Evolutionary conservation across 2,329 filamentous ascomycete species (phyloP), one percentile per base, ranked within the genome.

Genomic region (Pseudomassariella vexata): DNA sequence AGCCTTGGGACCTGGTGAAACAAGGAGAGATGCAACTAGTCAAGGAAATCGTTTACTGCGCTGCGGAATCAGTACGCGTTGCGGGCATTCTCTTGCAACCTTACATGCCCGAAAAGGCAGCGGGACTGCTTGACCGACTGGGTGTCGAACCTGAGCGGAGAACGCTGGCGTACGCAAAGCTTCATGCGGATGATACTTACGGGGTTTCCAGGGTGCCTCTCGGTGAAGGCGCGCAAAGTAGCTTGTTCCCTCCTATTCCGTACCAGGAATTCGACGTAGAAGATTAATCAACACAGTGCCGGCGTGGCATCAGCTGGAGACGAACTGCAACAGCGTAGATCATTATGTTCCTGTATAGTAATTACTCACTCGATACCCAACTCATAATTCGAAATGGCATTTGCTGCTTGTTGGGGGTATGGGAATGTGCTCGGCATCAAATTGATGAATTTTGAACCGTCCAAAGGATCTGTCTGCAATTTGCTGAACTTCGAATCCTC

Each of bases 51-150:
- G 67, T 98, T 18, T 95, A 76, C 55, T 68, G 82, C 25, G 67
- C 70, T 25, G 74, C 80, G 7, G 92, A 98, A 59, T 74, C 82
- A 5, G 55, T 95, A 28, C 82, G 92, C 22, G 76, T 95, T 16
- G 66, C 70, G 1, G 86, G 81, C 10, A 95, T 98, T 45, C 65
- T 96, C 28, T 64, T 98, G 26, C 89, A 95, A 56, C 88, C 92
- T 2, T 85, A 89, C 50, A 94, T 98, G 73, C 92, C 92, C 0
- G 68, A 64, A 24, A 94, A 94, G 57, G 74, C 86, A 28, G 59
- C 61, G 9, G 63, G 76, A 43, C 59, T 95, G 19, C 71, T 98
- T 1, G 82, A 95, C 53, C 73, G 82, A 48, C 64, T 98, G 7
- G 82, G 84, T 2, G 88, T 98, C 5, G 60, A 65, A 3, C 53